phyloP scores from a whole-genome alignment of 345 rosid species.

The Populus simonii region DNA sequence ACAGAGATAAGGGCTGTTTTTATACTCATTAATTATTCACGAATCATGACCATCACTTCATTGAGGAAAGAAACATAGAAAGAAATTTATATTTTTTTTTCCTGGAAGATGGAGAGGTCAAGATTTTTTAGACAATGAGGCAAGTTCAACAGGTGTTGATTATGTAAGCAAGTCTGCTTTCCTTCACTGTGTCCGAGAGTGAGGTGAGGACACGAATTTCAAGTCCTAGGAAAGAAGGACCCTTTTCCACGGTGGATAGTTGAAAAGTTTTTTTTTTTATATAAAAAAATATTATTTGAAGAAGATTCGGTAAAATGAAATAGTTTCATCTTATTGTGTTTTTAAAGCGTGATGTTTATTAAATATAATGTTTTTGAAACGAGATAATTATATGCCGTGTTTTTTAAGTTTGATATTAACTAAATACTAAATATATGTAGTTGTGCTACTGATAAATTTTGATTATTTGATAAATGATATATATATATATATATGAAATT shows the following conservation, averaged over 20 bases:
- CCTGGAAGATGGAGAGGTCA: background rate
- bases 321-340: too few relatives aligned
- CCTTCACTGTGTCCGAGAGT: background rate
- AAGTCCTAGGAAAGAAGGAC: background rate
- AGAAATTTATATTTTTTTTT: background rate
- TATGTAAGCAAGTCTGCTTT: background rate
- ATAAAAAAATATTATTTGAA: too few relatives aligned
- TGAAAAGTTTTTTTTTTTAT: background rate
- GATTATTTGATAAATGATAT: too few relatives aligned
- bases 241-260: background rate
- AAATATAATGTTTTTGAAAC: too few relatives aligned
- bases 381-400: too few relatives aligned
- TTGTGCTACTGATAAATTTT: too few relatives aligned
- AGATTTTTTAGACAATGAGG: background rate
- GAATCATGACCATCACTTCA: background rate
- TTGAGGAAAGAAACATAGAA: background rate
- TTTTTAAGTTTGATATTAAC: too few relatives aligned
- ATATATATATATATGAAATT: too few relatives aligned
- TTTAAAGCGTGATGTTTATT: too few relatives aligned
- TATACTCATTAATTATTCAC: background rate
- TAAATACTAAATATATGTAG: too few relatives aligned
- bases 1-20: background rate
- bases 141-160: background rate
- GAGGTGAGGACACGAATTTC: background rate
- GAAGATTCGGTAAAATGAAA: too few relatives aligned